Evolutionary conservation across 768 basidiomycete species (phyloP).

Genomic region (Xerocomellus chrysenteron): DNA sequence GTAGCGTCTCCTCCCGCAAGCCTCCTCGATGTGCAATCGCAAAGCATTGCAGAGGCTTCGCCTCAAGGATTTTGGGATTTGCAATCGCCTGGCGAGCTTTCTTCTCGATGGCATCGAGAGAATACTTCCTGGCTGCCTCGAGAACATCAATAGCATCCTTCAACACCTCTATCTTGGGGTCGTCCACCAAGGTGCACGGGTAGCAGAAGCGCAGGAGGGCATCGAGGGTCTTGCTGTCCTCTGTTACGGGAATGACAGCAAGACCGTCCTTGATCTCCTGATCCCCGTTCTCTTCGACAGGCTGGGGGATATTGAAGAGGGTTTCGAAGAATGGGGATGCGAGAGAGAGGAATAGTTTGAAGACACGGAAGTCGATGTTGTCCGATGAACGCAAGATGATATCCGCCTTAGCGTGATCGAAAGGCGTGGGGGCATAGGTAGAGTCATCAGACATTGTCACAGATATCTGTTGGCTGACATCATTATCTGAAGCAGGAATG

Average conservation of each 20-base stretch:
- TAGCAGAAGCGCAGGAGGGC: conserved; percentile 28
- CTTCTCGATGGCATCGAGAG: conserved; percentile 11
- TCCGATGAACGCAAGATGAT: conserved; percentile 26
- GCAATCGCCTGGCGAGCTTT: conserved; percentile 20
- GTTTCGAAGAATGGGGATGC: conserved; percentile 34
- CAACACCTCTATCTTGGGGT: conserved; percentile 9
- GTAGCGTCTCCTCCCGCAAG: conserved; percentile 21
- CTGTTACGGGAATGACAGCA: conserved; percentile 16
- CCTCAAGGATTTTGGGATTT: conserved; percentile 16
- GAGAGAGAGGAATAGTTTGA: conserved; percentile 31
- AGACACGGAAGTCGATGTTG: conserved; percentile 29
- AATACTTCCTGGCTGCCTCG: conserved; percentile 14
- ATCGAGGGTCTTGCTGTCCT: conserved; percentile 23
- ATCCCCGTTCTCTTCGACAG: conserved; percentile 3
- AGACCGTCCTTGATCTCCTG: conserved; percentile 18
- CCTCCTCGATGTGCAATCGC: conserved; percentile 27
- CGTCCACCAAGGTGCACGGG: conserved; percentile 17
- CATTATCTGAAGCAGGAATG: background rate
- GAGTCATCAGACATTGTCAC: background rate
- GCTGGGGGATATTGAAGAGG: conserved; percentile 33
- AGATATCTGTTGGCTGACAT: background rate
- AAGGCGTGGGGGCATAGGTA: conserved; percentile 12
- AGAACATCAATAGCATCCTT: conserved; percentile 7
- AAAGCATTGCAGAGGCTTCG: conserved; percentile 29
- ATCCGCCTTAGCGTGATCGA: conserved; percentile 19